Conservation (phyloP, 108 stramenopile species). For the Thalassiosira profunda region DNA sequence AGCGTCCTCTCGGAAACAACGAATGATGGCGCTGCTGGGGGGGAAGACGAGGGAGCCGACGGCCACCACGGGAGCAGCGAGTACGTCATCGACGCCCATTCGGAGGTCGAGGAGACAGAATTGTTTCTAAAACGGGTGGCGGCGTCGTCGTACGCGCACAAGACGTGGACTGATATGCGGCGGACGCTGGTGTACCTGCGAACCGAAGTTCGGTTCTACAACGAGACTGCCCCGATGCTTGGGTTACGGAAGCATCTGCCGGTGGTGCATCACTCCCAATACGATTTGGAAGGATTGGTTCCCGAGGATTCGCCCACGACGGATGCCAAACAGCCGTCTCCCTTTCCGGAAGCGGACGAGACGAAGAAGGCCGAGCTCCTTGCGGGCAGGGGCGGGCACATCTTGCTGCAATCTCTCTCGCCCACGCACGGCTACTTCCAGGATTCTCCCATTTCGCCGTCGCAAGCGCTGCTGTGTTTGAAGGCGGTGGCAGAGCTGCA, state of each 20-base stretch:
- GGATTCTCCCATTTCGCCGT: constrained; percentile 60
- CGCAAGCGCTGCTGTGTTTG: constrained; percentile 55
- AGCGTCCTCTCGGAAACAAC: constrained; percentile 15
- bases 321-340: constrained; percentile 24
- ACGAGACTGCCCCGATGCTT: constrained; percentile 56
- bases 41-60: background rate
- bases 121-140: constrained; percentile 40
- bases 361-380: background rate
- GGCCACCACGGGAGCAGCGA: background rate
- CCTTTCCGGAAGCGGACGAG: constrained; percentile 1
- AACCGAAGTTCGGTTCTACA: constrained; percentile 84
- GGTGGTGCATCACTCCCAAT: constrained; percentile 43
- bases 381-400: constrained; percentile 21
- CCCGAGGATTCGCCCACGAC: constrained; percentile 56
- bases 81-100: background rate
- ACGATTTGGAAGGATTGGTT: constrained; percentile 64
- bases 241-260: constrained; percentile 21
- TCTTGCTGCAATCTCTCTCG: constrained; percentile 33
- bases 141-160: constrained; percentile 40
- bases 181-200: constrained; percentile 73
- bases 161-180: constrained; percentile 78
- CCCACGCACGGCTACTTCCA: constrained; percentile 58
- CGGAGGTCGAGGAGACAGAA: constrained; percentile 24
- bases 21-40: background rate
- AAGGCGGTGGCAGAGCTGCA: constrained; percentile 71